phyloP scores from a whole-genome alignment of 768 basidiomycete genomes.

The Pluteus cervinus region DNA sequence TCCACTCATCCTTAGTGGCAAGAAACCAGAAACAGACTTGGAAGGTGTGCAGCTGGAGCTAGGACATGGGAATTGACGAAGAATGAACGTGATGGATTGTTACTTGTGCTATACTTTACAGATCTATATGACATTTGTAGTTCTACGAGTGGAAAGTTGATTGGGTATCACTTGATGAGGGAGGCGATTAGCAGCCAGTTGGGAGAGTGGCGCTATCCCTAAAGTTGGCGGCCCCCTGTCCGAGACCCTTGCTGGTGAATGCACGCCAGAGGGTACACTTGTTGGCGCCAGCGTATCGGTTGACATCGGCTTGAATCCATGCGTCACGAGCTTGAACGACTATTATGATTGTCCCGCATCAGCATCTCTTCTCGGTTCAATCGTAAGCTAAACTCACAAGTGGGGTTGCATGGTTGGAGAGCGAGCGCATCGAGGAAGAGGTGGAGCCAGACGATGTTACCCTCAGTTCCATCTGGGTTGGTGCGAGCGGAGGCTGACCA shows the following conservation, averaged over 20 bases:
- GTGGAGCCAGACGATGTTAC: conserved; percentile 29
- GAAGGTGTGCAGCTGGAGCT: too few species aligned
- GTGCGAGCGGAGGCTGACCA: conserved; percentile 16
- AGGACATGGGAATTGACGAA: too few species aligned
- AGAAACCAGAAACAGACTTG: too few species aligned
- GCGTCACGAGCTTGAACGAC: conserved; percentile 39
- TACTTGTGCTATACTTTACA: too few species aligned
- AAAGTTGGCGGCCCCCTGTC: conserved; percentile 24
- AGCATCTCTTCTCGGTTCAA: background rate
- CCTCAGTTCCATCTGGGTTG: conserved; percentile 19
- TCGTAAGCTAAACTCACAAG: conserved; percentile 13
- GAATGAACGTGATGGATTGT: too few species aligned
- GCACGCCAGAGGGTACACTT: conserved; percentile 37
- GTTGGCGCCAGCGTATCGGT: conserved; percentile 38
- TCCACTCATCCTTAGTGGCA: too few species aligned
- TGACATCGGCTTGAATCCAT: conserved; percentile 44
- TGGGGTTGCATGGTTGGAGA: conserved; percentile 26
- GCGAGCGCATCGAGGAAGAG: conserved; percentile 30
- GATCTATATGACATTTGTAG: too few species aligned
- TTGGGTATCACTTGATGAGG: too few species aligned
- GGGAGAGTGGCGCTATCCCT: conserved; percentile 20
- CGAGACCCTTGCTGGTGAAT: conserved; percentile 43
- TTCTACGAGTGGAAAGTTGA: too few species aligned
- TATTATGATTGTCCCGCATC: conserved; percentile 6
- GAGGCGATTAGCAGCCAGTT: conserved; percentile 17